A percentile compares a stretch with the other conserved stretches of the same genome.
These are phyloP conservation scores for Aurantiochytrium sp. DNA, from an alignment of 108 stramenopile genomes.

Conservation along the genomic window DNA sequence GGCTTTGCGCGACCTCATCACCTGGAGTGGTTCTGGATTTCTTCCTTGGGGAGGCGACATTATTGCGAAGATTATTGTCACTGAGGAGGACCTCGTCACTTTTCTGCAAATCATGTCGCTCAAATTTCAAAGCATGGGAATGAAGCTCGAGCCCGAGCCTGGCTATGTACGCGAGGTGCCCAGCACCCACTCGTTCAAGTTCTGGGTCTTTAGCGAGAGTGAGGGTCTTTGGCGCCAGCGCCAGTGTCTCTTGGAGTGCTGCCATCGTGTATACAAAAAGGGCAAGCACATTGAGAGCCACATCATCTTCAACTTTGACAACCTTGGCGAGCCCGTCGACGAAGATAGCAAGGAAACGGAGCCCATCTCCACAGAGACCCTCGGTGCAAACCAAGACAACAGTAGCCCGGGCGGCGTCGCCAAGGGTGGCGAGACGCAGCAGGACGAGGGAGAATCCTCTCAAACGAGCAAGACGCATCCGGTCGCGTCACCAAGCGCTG, in stretches of 20 bases:
- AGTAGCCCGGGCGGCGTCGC: not conserved
- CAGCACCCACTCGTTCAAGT: constrained; percentile 5
- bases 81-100: not conserved
- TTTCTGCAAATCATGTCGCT: constrained; percentile 16
- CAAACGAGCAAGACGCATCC: no score
- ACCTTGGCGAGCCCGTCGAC: not conserved
- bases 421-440: no score
- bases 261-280: not conserved
- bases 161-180: not conserved
- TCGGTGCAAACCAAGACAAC: not conserved
- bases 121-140: not conserved
- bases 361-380: not conserved
- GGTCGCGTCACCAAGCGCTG: no score
- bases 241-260: not conserved
- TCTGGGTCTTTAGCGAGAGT: not conserved
- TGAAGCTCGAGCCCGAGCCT: not conserved
- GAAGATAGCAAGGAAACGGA: not conserved
- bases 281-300: not conserved
- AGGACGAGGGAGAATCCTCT: no score
- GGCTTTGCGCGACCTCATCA: not conserved
- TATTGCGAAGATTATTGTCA: not conserved
- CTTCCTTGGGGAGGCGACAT: constrained; percentile 4
- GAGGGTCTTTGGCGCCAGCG: not conserved
- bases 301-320: not conserved
- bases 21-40: not conserved